These are phyloP conservation scores for Torulaspora indica DNA, from an alignment of 805 yeast species.

Conservation along the genomic window DNA sequence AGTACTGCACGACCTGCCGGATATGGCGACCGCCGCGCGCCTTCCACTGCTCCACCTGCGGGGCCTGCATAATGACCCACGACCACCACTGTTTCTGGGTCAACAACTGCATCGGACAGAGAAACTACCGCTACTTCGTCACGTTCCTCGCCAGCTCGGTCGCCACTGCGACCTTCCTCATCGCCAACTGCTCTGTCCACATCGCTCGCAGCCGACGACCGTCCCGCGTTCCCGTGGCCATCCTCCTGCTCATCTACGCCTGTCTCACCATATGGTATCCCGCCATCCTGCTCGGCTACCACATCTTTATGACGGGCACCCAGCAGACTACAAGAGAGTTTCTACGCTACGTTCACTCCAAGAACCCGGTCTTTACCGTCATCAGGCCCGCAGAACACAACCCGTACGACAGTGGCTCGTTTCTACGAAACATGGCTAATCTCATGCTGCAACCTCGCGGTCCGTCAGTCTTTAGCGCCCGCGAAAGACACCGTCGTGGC, in stretches of 20 bases:
- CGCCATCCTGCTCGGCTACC: constrained; percentile 47
- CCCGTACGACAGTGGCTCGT: constrained; percentile 38
- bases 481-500: constrained; percentile 33
- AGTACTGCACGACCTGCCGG: constrained; percentile 60
- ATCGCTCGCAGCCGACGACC: constrained; percentile 16
- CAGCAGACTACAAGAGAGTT: constrained; percentile 73
- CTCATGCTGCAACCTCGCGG: constrained; percentile 42
- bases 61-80: constrained; percentile 54
- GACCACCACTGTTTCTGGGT: constrained; percentile 72
- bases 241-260: constrained; percentile 51
- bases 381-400: constrained; percentile 27
- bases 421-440: constrained; percentile 32
- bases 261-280: constrained; percentile 53
- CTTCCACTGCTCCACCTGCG: constrained; percentile 69
- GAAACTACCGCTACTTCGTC: constrained; percentile 63
- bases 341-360: constrained; percentile 43
- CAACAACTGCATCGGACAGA: constrained; percentile 70
- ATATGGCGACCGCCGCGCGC: constrained; percentile 76
- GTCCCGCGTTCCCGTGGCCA: constrained; percentile 37
- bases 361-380: constrained; percentile 32
- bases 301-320: constrained; percentile 48
- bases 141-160: constrained; percentile 43
- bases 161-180: constrained; percentile 30
- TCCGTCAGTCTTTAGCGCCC: constrained; percentile 31
- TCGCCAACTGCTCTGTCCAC: constrained; percentile 24